Base-by-base conservation (phyloP, 768 basidiomycete genomes). In the Amanita molliuscula region DNA sequence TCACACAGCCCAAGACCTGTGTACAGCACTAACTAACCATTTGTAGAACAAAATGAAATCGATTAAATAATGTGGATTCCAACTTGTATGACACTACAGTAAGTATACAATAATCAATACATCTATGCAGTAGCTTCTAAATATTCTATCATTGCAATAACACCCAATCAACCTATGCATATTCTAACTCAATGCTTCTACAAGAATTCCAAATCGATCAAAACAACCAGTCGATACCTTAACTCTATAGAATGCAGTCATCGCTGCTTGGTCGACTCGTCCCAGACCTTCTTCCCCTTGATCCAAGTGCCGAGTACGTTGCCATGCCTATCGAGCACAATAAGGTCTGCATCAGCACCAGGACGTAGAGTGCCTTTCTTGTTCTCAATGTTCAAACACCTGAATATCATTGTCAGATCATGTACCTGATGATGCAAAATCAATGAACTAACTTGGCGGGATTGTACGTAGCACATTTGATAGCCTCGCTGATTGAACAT, bases 271-370 rank as follows among this genome's bases (percentile, higher is more conserved):
- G 4, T 20, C 16, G 33, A 46, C 31, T 35, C 34, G 16, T 34
- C 67, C 86, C 86, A 91, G 6, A 82, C 83, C 58, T 82, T 73
- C 62, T 74, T 79, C 4, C 88, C 91, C 55, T 69, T 76, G 16
- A 92, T 81, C 86, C 86, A 89, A 10, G 86, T 87, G 53, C 75
- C 76, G 31, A 82, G 64, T 13, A 86, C 80, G 42, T 72, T 67
- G 3, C 88, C 88, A 43, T 74, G 70, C 50, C 74, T 70, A 59
- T 88, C 81, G 41, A 92, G 74, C 23, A 93, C 79, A 34, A 82
- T 77, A 33, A 95, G 67, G 65, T 95, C 92, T 7, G 90, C 92
- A 61, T 93, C 86, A 26, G 81, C 87, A n/a, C 88, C 90, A 1
- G 84, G 67, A 43, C 82, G 75, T 20, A 94, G 68, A 16, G 84